Conservation (phyloP, 2,329 filamentous ascomycete genomes). For the Penicillium carneum region DNA sequence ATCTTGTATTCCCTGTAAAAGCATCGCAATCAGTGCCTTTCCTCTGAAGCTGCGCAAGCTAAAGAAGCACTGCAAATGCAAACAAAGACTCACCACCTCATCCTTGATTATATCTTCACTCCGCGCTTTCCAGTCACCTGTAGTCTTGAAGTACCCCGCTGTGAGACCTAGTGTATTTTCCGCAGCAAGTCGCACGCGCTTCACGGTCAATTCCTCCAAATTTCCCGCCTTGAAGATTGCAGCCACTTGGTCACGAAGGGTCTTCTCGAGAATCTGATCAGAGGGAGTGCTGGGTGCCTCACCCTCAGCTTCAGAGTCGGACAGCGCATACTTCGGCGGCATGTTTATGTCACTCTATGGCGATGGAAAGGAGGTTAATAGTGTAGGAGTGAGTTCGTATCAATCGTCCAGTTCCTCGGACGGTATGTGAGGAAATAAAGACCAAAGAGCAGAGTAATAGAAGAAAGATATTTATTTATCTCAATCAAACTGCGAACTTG, state of each 20-base stretch:
- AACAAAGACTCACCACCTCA: constrained; percentile 56
- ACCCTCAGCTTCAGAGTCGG: constrained; percentile 36
- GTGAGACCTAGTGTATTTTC: constrained; percentile 61
- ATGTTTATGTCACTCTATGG: constrained; percentile 28
- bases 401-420: not conserved
- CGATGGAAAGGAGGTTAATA: not conserved
- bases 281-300: constrained; percentile 36
- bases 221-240: constrained; percentile 50
- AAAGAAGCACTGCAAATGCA: not conserved
- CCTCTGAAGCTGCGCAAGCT: not conserved
- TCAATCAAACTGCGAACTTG: not conserved
- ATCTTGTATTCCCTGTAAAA: constrained; percentile 45
- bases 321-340: constrained; percentile 43
- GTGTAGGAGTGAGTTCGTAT: not conserved
- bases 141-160: constrained; percentile 63
- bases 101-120: constrained; percentile 63
- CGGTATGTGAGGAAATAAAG: not conserved
- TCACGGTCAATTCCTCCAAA: constrained; percentile 63
- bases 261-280: constrained; percentile 47
- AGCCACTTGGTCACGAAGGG: constrained; percentile 49
- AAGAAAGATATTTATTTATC: not conserved
- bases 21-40: constrained; percentile 16
- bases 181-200: constrained; percentile 61
- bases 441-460: not conserved
- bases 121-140: constrained; percentile 61